Conservation (phyloP, 2,329 filamentous ascomycete species). For the Sclerotinia borealis region DNA sequence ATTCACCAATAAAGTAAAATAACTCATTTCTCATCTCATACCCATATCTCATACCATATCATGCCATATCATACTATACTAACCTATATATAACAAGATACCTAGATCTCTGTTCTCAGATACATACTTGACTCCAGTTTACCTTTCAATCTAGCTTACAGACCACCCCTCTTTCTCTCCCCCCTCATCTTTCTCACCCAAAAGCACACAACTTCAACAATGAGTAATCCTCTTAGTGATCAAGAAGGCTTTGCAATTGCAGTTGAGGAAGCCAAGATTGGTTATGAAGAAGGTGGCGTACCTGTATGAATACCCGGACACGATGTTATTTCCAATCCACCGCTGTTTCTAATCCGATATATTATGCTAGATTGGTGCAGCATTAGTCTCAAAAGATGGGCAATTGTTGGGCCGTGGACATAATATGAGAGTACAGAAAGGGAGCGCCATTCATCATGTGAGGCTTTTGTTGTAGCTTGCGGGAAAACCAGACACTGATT, state of each 20-base stretch:
- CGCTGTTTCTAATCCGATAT: background rate
- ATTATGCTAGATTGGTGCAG: constrained; percentile 43
- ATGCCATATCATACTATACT: no score
- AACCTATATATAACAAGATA: no score
- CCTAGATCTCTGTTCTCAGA: no score
- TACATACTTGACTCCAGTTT: no score
- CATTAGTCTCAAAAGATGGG: constrained; percentile 62
- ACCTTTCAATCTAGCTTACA: background rate
- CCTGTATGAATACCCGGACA: constrained; percentile 35
- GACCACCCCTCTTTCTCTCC: background rate
- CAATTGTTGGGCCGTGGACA: constrained; percentile 65
- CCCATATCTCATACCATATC: no score
- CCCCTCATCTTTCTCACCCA: background rate
- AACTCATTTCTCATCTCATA: no score
- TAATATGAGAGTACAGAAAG: constrained; percentile 70
- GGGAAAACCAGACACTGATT: background rate
- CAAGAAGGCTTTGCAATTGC: constrained; percentile 40
- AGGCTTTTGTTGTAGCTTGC: constrained; percentile 24
- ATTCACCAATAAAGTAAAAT: no score
- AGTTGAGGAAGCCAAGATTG: constrained; percentile 41
- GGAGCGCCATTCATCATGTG: constrained; percentile 66
- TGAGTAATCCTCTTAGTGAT: constrained; percentile 32
- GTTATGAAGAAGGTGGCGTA: constrained; percentile 43
- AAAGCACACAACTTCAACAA: background rate
- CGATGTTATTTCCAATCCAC: no score